A percentile compares a stretch with the other conserved stretches of the same genome.
Conservation (phyloP, 225 moss, liverwort and hornwort species). For the Thuidium tamariscinum region DNA sequence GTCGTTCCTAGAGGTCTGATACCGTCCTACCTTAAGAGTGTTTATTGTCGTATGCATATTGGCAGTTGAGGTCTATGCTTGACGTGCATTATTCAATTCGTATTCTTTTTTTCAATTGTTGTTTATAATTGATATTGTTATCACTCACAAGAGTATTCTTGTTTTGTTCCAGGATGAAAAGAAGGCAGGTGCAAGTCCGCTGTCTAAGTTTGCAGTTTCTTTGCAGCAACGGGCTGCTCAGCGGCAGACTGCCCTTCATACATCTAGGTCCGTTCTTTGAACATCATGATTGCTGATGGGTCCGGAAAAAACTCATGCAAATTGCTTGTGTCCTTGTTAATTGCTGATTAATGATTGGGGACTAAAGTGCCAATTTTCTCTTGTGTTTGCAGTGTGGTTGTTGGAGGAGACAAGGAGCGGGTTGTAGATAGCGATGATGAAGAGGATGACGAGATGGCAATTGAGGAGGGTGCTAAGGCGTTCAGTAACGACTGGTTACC, state of each 20-base stretch:
- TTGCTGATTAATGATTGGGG: neutral
- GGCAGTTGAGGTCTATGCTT: neutral
- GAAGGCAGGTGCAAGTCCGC: conserved; percentile 62
- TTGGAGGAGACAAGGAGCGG: conserved; percentile 25
- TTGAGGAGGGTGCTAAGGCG: conserved; percentile 46
- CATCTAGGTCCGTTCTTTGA: conserved; percentile 38
- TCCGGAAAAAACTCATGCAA: neutral
- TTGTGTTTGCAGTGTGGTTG: conserved; percentile 37
- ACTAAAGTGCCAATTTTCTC: neutral
- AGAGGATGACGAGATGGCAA: conserved; percentile 30
- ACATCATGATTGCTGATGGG: neutral
- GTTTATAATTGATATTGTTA: neutral
- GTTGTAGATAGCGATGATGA: conserved; percentile 28
- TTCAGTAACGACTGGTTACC: conserved; percentile 78
- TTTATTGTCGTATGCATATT: neutral
- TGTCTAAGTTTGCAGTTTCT: conserved; percentile 49
- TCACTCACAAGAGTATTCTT: neutral
- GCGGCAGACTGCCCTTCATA: conserved; percentile 41
- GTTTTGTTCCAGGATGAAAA: conserved; percentile 47
- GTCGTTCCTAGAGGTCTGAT: conserved; percentile 60
- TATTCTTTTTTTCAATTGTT: neutral
- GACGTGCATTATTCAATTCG: neutral
- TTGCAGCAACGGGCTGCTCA: conserved; percentile 63
- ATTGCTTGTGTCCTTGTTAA: neutral
- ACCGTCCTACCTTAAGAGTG: neutral